These are phyloP conservation scores for Ananas comosus DNA, from an alignment of 176 grass and related monocot genomes.

Conservation along the genomic window DNA sequence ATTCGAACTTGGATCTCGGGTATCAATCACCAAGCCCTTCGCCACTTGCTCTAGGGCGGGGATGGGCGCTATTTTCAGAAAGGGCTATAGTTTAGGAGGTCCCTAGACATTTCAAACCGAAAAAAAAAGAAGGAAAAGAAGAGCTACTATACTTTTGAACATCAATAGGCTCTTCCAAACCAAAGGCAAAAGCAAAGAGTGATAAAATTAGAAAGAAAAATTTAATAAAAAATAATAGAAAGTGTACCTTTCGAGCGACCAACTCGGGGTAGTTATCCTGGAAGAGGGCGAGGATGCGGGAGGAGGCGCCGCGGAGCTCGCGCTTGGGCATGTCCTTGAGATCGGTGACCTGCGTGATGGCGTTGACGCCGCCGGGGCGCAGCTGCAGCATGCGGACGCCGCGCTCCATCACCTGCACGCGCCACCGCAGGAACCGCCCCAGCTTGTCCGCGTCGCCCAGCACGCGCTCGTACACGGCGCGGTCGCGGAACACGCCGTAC, in stretches of 20 bases:
- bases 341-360: conserved; percentile 91
- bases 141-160: too few species aligned
- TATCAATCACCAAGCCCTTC: too few species aligned
- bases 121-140: too few species aligned
- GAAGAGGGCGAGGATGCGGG: conserved; percentile 88
- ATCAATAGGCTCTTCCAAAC: too few species aligned
- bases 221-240: too few species aligned
- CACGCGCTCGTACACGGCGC: conserved; percentile 62
- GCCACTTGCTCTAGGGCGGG: too few species aligned
- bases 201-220: too few species aligned
- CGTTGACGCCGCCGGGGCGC: conserved; percentile 68
- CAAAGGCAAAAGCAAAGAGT: too few species aligned
- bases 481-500: conserved; percentile 74
- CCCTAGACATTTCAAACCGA: too few species aligned
- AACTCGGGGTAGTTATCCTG: conserved; percentile 98
- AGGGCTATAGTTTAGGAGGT: too few species aligned
- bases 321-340: conserved; percentile 94
- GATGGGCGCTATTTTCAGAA: too few species aligned
- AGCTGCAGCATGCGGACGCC: conserved; percentile 74
- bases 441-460: conserved; percentile 78
- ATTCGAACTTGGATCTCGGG: too few species aligned
- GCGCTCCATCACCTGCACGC: conserved; percentile 92
- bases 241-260: conserved; percentile 82
- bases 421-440: conserved; percentile 76
- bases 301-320: conserved; percentile 75